A percentile compares a stretch with the other conserved stretches of the same genome.
Evolutionary conservation across 177 flowering plant species (phyloP).

Genomic region (Vitis hybrid): DNA sequence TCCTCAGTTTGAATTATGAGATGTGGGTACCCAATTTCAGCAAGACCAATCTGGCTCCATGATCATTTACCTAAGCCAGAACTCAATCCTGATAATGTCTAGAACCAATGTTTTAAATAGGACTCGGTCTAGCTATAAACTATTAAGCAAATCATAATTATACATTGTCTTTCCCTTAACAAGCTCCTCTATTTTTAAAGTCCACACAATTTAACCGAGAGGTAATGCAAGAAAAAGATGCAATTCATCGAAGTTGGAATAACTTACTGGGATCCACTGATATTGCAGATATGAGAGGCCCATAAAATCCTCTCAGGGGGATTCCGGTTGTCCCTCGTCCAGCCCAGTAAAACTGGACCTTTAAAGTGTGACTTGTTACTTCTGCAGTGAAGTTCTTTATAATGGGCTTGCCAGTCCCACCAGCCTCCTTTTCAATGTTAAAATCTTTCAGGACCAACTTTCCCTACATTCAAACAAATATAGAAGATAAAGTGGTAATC

Average conservation of each 20-base stretch:
- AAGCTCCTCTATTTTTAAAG: neutral
- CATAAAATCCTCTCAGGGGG: conserved; percentile 66
- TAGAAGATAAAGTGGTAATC: neutral
- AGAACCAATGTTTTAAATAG: neutral
- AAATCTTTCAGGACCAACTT: conserved; percentile 63
- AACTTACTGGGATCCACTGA: conserved; percentile 66
- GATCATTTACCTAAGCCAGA: neutral
- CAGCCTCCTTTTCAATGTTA: conserved; percentile 61
- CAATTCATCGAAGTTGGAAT: neutral
- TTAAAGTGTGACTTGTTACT: conserved; percentile 44
- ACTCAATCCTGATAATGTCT: neutral
- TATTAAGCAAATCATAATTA: neutral
- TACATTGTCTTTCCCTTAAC: neutral
- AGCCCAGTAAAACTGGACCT: conserved; percentile 69
- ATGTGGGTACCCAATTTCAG: too few species aligned
- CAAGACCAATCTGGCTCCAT: too few species aligned
- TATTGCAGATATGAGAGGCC: conserved; percentile 80
- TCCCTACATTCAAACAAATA: conserved; percentile 29
- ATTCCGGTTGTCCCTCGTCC: conserved; percentile 76
- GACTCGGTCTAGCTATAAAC: neutral
- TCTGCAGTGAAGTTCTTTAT: conserved; percentile 31
- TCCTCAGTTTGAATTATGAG: too few species aligned
- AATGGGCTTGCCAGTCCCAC: conserved; percentile 49
- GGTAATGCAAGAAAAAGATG: neutral
- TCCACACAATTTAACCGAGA: neutral